phyloP scores from a whole-genome alignment of 2,329 filamentous ascomycete genomes.

The Rhexocercosporidium sp. region DNA sequence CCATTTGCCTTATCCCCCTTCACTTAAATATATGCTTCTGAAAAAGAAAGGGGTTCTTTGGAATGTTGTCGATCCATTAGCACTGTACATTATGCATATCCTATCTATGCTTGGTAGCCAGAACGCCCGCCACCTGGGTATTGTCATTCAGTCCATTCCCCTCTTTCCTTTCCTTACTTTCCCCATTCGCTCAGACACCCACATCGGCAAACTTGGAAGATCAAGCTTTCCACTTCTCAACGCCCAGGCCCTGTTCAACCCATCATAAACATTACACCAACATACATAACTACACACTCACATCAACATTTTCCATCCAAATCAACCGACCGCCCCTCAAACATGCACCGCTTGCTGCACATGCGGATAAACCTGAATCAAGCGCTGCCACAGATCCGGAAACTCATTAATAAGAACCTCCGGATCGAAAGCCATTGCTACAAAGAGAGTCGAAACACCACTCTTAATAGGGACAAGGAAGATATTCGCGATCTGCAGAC shows the following conservation, averaged over 20 bases:
- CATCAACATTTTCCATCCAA: not conserved
- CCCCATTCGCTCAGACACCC: no score
- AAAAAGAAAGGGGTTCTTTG: no score
- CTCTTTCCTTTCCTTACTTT: not conserved
- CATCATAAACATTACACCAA: not conserved
- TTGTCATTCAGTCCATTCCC: not conserved
- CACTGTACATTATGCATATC: slow-evolving; percentile 4
- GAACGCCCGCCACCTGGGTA: slow-evolving; percentile 6
- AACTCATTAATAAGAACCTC: slow-evolving; percentile 81
- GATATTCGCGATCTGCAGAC: slow-evolving; percentile 85
- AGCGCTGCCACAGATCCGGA: slow-evolving; percentile 77
- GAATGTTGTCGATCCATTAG: not conserved
- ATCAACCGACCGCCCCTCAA: not conserved
- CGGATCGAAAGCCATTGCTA: slow-evolving; percentile 73
- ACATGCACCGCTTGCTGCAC: slow-evolving; percentile 68
- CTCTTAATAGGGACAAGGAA: slow-evolving; percentile 88
- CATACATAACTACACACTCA: not conserved
- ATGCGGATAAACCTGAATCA: slow-evolving; percentile 83
- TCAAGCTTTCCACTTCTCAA: not conserved
- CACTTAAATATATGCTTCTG: no score
- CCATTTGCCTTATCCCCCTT: no score
- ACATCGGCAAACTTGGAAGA: not conserved
- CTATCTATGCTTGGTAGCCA: no score
- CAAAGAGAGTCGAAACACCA: slow-evolving; percentile 92
- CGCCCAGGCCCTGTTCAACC: not conserved